These are phyloP conservation scores for Anthoceros angustus DNA, from an alignment of 225 moss, liverwort and hornwort genomes.

Conservation along the genomic window DNA sequence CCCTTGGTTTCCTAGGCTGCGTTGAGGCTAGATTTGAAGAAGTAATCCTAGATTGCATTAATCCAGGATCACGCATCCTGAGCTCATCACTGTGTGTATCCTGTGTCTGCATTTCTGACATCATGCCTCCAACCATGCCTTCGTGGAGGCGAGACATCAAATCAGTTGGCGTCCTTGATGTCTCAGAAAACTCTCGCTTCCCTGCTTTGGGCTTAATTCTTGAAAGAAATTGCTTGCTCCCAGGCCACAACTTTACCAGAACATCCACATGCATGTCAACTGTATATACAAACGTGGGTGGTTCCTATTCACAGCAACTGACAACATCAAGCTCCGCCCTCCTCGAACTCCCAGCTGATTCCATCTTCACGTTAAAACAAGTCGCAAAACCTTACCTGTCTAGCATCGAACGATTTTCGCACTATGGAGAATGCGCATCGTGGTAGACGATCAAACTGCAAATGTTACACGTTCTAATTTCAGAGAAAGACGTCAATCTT, in stretches of 20 bases:
- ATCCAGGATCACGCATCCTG: neutral
- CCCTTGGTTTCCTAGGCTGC: conserved; percentile 25
- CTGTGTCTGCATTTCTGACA: neutral
- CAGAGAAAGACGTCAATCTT: too few relatives aligned
- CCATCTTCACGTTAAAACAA: neutral
- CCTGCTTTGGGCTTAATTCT: conserved; percentile 39
- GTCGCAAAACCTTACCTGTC: conserved; percentile 38
- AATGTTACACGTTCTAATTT: neutral
- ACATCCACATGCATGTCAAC: conserved; percentile 59
- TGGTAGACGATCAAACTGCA: conserved; percentile 46
- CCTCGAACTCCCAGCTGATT: neutral
- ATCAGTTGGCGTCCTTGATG: conserved; percentile 43
- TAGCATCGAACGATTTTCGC: conserved; percentile 89
- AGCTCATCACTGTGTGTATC: neutral
- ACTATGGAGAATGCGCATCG: conserved; percentile 45
- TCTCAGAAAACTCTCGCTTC: conserved; percentile 44
- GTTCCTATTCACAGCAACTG: conserved; percentile 16
- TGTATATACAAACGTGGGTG: conserved; percentile 80
- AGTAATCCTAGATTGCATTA: neutral
- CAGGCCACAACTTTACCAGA: conserved; percentile 32
- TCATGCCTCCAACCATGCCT: neutral
- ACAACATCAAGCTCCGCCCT: neutral
- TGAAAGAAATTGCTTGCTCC: conserved; percentile 31
- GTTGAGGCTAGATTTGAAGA: neutral
- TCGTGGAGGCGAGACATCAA: conserved; percentile 18